Base-by-base conservation (phyloP, 2,329 filamentous ascomycete species). In the Pseudocercospora eumusae region DNA sequence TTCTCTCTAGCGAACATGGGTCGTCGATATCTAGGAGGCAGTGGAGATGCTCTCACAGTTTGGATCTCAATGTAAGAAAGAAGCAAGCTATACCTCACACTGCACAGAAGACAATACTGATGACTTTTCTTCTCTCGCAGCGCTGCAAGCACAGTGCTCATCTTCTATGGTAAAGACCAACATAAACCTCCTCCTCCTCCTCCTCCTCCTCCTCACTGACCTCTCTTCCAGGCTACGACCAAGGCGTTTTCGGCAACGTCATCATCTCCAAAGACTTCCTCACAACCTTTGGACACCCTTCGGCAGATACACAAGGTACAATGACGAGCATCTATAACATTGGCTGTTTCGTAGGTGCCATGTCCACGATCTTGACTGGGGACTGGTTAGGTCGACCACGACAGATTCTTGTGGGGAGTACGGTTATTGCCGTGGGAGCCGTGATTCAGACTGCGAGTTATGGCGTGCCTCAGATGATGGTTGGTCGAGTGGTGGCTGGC, bases 11-110 rank as follows among this genome's bases (percentile, higher is more conserved):
- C 20, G 15, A 59, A 36, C 23, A 78, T 84, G 78, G 76, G 76
- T 28, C 77, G 77, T 49, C 79, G 77, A 67, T 83, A 82, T 62
- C 77, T 83, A 54, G 81, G 81, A 64, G 81, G 81, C 33, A 81
- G 80, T 45, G 81, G 81, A 31, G 76, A 81, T 62, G 71, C 74
- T 27, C 74, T 83, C n/a, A 83, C 81, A 0, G 74, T 83, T 15
- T 83, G 81, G 81, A 83, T 83, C 45, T 81, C 79, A 4, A 73
- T 83, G 65, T 68, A 18, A 44, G 68, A 8, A 9, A 13, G n/a
- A n/a, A n/a, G n/a, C n/a, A n/a, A n/a, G n/a, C n/a, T n/a, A n/a
- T n/a, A n/a, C n/a, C n/a, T n/a, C n/a, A n/a, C n/a, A n/a, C n/a
- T n/a, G n/a, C n/a, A n/a, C n/a, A n/a, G n/a, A n/a, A n/a, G n/a